Conservation (phyloP, 306 rosid species). For the Medicago arabica region DNA sequence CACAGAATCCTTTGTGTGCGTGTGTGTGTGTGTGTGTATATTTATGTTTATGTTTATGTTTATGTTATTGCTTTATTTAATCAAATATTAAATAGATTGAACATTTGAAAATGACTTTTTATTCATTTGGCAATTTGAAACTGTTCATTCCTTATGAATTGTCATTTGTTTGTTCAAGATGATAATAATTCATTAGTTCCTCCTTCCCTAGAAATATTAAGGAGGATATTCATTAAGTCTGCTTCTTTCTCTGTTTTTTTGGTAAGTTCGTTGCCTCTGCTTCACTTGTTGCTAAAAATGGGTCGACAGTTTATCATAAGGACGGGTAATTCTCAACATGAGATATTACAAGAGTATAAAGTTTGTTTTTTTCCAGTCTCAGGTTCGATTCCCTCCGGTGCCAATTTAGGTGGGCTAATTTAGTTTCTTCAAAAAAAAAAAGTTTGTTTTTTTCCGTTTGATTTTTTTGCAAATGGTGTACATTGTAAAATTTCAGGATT, state of each 20-base stretch:
- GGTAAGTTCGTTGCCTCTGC: conserved; percentile 28
- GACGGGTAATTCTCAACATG: conserved; percentile 23
- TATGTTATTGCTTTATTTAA: conserved; percentile 27
- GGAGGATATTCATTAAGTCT: conserved; percentile 19
- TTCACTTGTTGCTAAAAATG: conserved; percentile 35
- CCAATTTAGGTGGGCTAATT: too few relatives aligned
- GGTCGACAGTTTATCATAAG: conserved; percentile 17
- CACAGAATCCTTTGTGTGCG: background rate
- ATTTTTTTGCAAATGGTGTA: conserved; percentile 28
- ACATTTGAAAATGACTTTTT: conserved; percentile 35
- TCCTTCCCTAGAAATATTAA: conserved; percentile 24
- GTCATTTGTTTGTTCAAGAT: conserved; percentile 30
- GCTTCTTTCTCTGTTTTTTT: background rate
- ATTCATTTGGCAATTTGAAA: conserved; percentile 36
- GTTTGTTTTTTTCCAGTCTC: conserved; percentile 35
- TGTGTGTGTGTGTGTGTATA: too few relatives aligned
- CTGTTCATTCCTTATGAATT: conserved; percentile 19
- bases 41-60: background rate
- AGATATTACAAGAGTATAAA: conserved; percentile 3
- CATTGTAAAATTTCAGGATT: conserved; percentile 35
- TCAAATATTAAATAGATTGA: conserved; percentile 29
- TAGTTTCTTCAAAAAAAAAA: too few relatives aligned
- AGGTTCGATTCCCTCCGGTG: too few relatives aligned
- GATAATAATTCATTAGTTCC: conserved; percentile 31
- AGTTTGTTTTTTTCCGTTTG: conserved; percentile 21